Evolutionary conservation across 2,329 filamentous ascomycete genomes (phyloP).

Genomic region (Exutisphaerella laricina): DNA sequence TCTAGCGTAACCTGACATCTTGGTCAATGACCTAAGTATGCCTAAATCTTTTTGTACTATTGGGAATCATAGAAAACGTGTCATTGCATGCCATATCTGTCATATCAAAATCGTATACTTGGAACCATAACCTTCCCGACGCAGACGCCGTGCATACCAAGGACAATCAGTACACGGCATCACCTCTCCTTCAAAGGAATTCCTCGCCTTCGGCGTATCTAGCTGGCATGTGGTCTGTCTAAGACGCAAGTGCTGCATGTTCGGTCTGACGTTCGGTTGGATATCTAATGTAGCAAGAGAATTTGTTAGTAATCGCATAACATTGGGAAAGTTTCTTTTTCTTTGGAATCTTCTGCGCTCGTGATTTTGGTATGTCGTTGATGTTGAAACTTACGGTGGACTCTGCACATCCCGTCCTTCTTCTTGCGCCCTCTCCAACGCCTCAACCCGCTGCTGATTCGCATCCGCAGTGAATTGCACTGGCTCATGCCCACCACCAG

Average conservation of each 20-base stretch:
- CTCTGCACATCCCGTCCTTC: slow-evolving; percentile 8
- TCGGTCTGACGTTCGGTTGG: slow-evolving; percentile 17
- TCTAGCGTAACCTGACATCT: no score
- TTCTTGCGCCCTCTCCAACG: slow-evolving; percentile 21
- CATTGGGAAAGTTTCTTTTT: no score
- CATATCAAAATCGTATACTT: neutral
- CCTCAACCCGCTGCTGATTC: slow-evolving; percentile 21
- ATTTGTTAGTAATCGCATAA: no score
- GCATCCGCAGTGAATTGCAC: slow-evolving; percentile 3
- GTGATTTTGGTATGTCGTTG: no score
- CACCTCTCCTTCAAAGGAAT: neutral
- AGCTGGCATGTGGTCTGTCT: slow-evolving; percentile 9
- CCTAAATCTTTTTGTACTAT: no score
- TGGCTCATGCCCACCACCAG: no score
- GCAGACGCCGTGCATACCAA: neutral
- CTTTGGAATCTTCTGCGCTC: no score
- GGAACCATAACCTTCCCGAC: neutral
- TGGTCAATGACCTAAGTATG: no score
- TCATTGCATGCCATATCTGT: slow-evolving; percentile 2
- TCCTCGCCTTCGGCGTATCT: slow-evolving; percentile 1
- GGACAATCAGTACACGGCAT: neutral
- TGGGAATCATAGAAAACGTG: no score
- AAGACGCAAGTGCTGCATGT: slow-evolving; percentile 19
- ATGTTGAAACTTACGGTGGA: no score
- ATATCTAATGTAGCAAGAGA: no score